Evolutionary conservation across 73 alveolate genomes (phyloP).

Genomic region (Blepharisma stoltei): DNA sequence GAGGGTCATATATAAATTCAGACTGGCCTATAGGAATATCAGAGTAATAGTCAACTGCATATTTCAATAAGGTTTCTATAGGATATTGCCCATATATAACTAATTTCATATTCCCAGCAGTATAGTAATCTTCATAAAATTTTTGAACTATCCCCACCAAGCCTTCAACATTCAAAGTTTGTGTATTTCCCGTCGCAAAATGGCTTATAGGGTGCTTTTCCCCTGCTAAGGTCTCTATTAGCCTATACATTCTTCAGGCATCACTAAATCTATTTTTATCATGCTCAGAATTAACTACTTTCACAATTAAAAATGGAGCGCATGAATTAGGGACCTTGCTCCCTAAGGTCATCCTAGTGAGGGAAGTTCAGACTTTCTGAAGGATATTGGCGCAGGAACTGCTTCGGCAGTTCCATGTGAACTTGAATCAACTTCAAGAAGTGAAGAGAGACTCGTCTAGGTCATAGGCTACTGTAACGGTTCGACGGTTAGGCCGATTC

Average conservation of each 20-base stretch:
- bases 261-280: conserved; percentile 51
- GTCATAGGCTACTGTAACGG: too few relatives aligned
- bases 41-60: conserved; percentile 28
- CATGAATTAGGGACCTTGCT: too few relatives aligned
- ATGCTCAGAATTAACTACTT: conserved; percentile 30
- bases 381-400: too few relatives aligned
- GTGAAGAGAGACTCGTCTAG: too few relatives aligned
- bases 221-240: conserved; percentile 23
- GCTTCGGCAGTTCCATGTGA: too few relatives aligned
- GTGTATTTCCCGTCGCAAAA: conserved; percentile 49
- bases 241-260: conserved; percentile 39
- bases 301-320: too few relatives aligned
- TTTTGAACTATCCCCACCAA: neutral
- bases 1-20: too few relatives aligned
- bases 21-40: neutral
- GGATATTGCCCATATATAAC: conserved; percentile 36
- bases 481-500: too few relatives aligned
- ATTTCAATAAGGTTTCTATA: conserved; percentile 20
- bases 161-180: conserved; percentile 33
- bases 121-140: conserved; percentile 34
- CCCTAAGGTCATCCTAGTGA: too few relatives aligned
- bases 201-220: conserved; percentile 34
- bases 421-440: too few relatives aligned
- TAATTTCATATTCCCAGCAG: conserved; percentile 38
- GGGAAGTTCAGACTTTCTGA: too few relatives aligned